These are phyloP conservation scores for Blastobotrys parvus DNA, from an alignment of 805 yeast genomes.

Conservation along the genomic window DNA sequence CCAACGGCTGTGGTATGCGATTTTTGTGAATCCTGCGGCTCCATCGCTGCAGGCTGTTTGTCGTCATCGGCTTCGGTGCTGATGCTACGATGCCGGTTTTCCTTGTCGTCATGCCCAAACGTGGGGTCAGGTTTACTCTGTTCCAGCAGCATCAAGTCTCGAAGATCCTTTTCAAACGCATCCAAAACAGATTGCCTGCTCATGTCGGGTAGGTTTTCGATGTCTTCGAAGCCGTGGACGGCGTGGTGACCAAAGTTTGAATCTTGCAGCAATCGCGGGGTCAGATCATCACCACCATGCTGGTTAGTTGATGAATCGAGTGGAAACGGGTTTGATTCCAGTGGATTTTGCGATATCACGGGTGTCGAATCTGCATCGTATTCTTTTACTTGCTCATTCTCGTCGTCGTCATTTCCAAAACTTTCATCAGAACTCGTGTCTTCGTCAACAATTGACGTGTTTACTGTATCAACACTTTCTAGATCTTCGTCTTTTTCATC, in stretches of 20 bases:
- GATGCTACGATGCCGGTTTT: background rate
- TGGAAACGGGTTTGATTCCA: too few relatives aligned
- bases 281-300: too few relatives aligned
- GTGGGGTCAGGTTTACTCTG: background rate
- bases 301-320: too few relatives aligned
- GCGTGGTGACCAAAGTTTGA: too few relatives aligned
- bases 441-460: background rate
- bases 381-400: too few relatives aligned
- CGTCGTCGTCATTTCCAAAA: too few relatives aligned
- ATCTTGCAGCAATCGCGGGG: too few relatives aligned
- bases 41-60: background rate
- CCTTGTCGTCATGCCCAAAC: background rate
- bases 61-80: background rate
- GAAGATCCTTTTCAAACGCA: conserved; percentile 11
- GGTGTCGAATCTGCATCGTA: too few relatives aligned
- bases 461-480: background rate
- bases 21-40: background rate
- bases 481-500: too few relatives aligned
- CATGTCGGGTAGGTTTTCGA: conserved; percentile 1
- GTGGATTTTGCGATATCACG: too few relatives aligned
- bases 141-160: conserved; percentile 6
- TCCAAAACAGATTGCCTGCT: conserved; percentile 5
- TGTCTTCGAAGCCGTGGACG: too few relatives aligned
- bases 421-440: background rate
- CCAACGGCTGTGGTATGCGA: background rate